phyloP scores from a whole-genome alignment of 2,329 filamentous ascomycete species.

The Cordyceps fumosorosea region DNA sequence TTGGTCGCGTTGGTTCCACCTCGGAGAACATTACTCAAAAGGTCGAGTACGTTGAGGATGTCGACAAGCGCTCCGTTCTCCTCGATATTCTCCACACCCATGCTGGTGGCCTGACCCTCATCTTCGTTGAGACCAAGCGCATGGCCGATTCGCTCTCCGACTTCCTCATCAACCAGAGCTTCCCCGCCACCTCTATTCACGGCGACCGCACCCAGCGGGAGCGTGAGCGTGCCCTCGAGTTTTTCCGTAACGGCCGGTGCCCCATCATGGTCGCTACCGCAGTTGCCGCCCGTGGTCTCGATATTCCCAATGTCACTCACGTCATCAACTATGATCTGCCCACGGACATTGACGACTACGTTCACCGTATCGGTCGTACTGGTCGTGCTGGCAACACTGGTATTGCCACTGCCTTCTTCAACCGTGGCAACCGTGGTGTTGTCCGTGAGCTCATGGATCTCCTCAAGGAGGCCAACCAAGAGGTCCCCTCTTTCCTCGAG shows the following conservation, averaged over 20 bases:
- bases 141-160: constrained; percentile 98
- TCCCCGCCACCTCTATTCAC: constrained; percentile 97
- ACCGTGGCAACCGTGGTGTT: constrained; percentile 97
- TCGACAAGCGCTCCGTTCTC: constrained; percentile 95
- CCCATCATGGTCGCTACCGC: constrained; percentile 96
- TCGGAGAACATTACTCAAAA: constrained; percentile 99
- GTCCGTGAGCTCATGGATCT: constrained; percentile 96
- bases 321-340: constrained; percentile 99
- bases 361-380: constrained; percentile 99
- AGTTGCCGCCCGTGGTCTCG: constrained; percentile 82
- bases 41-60: constrained; percentile 94
- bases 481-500: constrained; percentile 89
- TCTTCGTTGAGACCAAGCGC: constrained; percentile 99
- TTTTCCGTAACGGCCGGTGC: constrained; percentile 93
- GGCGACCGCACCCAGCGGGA: constrained; percentile 98
- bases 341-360: constrained; percentile 97
- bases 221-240: constrained; percentile 94
- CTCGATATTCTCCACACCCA: constrained; percentile 97
- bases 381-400: constrained; percentile 99
- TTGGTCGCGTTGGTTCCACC: constrained; percentile 95
- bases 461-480: constrained; percentile 97
- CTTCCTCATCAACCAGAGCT: constrained; percentile 97
- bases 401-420: constrained; percentile 98
- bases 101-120: constrained; percentile 80
- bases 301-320: constrained; percentile 95